Percentiles rank a stretch among this genome's conserved stretches.
Conservation (phyloP, 2,329 filamentous ascomycete species). For the Colletotrichum liaoningense region DNA sequence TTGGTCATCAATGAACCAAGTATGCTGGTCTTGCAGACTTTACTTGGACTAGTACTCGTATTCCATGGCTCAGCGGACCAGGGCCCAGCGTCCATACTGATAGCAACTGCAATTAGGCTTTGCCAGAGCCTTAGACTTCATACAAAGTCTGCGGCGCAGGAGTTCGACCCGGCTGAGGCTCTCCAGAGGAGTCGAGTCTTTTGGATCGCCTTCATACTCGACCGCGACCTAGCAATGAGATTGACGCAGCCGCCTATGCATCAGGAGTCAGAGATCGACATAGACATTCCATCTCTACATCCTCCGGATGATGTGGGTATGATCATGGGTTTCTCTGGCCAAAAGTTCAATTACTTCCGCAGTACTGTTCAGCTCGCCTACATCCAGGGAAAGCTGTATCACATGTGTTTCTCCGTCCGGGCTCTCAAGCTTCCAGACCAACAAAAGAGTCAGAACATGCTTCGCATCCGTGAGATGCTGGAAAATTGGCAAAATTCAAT, state of each 20-base stretch:
- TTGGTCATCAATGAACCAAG: conserved; percentile 42
- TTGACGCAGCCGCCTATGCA: conserved; percentile 28
- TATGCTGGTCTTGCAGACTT: conserved; percentile 42
- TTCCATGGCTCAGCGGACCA: conserved; percentile 42
- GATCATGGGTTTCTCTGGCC: conserved; percentile 3
- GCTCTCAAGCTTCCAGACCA: conserved; percentile 12
- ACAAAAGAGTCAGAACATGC: conserved; percentile 4
- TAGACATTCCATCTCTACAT: conserved; percentile 19
- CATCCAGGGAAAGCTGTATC: conserved; percentile 34
- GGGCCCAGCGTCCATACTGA: conserved; percentile 41
- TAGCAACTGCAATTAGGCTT: conserved; percentile 43
- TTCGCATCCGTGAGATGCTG: conserved; percentile 11
- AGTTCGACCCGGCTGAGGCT: conserved; percentile 37
- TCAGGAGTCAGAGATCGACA: conserved; percentile 28
- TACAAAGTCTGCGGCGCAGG: conserved; percentile 32
- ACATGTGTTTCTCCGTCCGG: conserved; percentile 17
- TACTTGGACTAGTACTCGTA: conserved; percentile 43
- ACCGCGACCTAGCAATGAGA: conserved; percentile 37
- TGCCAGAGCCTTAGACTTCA: conserved; percentile 42
- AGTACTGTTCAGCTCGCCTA: conserved; percentile 21
- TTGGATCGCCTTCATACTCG: conserved; percentile 46
- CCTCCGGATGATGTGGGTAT: conserved; percentile 23
- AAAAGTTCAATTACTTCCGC: conserved; percentile 32
- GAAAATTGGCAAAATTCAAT: conserved; percentile 23
- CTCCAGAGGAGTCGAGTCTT: conserved; percentile 44